These are phyloP conservation scores for Erodium moschatum DNA, from an alignment of 441 rosid genomes.

Conservation along the genomic window DNA sequence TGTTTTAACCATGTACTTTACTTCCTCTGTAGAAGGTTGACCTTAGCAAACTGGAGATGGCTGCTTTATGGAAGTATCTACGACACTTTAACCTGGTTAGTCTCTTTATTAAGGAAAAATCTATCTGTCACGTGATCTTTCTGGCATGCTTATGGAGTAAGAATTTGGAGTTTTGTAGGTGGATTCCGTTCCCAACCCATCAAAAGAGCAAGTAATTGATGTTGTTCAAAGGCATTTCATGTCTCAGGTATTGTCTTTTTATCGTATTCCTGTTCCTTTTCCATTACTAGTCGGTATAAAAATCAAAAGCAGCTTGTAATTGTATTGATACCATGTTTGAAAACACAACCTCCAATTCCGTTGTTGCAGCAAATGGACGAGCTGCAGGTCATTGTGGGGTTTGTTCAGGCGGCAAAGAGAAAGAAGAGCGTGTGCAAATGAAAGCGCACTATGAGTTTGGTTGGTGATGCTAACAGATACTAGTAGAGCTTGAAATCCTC, in stretches of 20 bases:
- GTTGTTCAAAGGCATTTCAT: constrained; percentile 84
- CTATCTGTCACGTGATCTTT: not conserved
- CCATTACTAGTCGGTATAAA: too few species aligned
- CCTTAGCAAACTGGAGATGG: constrained; percentile 84
- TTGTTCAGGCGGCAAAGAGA: constrained; percentile 82
- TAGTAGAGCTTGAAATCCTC: constrained; percentile 12
- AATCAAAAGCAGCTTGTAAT: too few species aligned
- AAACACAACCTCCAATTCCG: too few species aligned
- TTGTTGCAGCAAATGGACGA: constrained; percentile 75
- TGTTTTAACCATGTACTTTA: not conserved
- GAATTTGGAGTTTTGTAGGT: constrained; percentile 31
- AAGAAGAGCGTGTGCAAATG: constrained; percentile 58
- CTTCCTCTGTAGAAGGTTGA: constrained; percentile 53
- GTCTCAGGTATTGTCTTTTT: constrained; percentile 58
- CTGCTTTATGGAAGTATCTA: constrained; percentile 57
- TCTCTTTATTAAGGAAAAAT: constrained; percentile 9
- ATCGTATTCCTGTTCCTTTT: too few species aligned
- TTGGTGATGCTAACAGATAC: constrained; percentile 34
- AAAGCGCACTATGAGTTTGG: constrained; percentile 19
- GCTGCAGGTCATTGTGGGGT: constrained; percentile 88
- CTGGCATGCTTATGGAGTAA: not conserved
- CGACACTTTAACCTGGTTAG: constrained; percentile 51
- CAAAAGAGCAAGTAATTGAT: constrained; percentile 73
- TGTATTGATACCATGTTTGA: too few species aligned
- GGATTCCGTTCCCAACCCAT: constrained; percentile 70